phyloP scores from a whole-genome alignment of 768 basidiomycete genomes.

The Fomitopsis serialis region DNA sequence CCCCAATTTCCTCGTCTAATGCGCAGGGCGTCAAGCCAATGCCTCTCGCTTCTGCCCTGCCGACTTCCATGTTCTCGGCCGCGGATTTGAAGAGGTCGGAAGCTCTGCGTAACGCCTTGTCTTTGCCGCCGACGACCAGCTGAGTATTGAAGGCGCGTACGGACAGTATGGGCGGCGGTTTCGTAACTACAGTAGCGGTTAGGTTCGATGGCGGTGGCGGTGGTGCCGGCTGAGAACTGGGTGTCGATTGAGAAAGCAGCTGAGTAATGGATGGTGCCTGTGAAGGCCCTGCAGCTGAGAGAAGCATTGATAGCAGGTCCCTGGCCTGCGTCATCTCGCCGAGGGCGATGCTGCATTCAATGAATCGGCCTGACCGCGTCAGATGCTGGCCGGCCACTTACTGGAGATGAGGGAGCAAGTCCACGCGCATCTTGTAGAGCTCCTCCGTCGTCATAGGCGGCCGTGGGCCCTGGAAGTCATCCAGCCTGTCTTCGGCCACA shows the following conservation, averaged over 20 bases:
- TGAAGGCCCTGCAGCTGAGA: constrained; percentile 37
- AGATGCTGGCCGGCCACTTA: constrained; percentile 33
- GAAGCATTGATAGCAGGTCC: constrained; percentile 59
- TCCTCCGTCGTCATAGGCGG: constrained; percentile 69
- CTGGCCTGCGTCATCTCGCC: constrained; percentile 79
- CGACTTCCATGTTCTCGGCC: constrained; percentile 62
- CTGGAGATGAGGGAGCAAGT: constrained; percentile 69
- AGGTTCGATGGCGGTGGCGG: constrained; percentile 26
- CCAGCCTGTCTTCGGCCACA: constrained; percentile 25
- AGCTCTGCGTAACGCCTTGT: constrained; percentile 72
- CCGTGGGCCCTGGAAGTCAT: constrained; percentile 27
- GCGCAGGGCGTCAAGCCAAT: constrained; percentile 80
- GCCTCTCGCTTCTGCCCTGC: constrained; percentile 60
- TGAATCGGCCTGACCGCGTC: constrained; percentile 6
- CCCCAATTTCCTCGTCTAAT: constrained; percentile 78
- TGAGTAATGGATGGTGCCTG: constrained; percentile 9
- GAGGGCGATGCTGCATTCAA: constrained; percentile 51
- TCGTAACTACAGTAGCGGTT: constrained; percentile 60
- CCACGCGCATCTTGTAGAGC: constrained; percentile 64
- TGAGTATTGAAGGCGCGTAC: constrained; percentile 26
- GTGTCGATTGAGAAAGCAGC: constrained; percentile 14
- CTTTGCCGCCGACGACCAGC: constrained; percentile 67
- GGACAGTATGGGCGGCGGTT: constrained; percentile 49
- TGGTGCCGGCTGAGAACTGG: constrained; percentile 5
- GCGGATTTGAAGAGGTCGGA: constrained; percentile 65